Evolutionary conservation across 495 filamentous ascomycete species (phyloP), one percentile per base, ranked within the genome.

Genomic region (Hypomontagnella monticulosa): DNA sequence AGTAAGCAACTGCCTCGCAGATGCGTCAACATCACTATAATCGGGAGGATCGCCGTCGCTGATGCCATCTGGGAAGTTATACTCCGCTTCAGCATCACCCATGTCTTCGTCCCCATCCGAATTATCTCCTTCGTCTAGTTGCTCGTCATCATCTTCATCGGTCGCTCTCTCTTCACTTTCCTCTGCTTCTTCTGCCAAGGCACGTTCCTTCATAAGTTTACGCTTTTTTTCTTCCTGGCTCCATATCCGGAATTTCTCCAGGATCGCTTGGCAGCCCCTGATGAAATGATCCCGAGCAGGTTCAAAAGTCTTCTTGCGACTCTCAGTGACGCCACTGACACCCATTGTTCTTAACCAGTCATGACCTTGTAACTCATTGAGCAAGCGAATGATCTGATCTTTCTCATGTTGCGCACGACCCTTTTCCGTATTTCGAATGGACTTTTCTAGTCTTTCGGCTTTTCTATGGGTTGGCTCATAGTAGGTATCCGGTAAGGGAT

Each of bases 311-410:
- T 90, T 95, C 78, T 89, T 91, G 56, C 90, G 89, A 46, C 83
- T 83, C 64, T 96, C 94, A 7, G 93, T 92, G 18, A 93, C 85
- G 9, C 91, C 90, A 48, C 85, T 91, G 42, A 98, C 88, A n/a
- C 95, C 95, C 88, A 99, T 94, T 1, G 91, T 83, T 54, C 91
- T 89, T 56, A 97, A 80, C 95, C 95, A 99, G 71, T 97, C 95
- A 36, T 87, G 89, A n/a, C 93, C 88, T 71, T 90, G 88, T 3
- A 99, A 83, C 37, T 92, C 92, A 44, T 95, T 92, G 36, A 97
- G 84, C 36, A 97, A 80, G 6, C 93, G 85, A 52, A 95, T 91
- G 36, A 97, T 85, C 67, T 93, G 89, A 51, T 92, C 88, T 66
- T 93, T 91, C 71, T 98, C 93, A 81, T 97, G 93, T 76, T 94